These are phyloP conservation scores for Fomes fomentarius DNA, from an alignment of 1,284 basidiomycete species.

Conservation along the genomic window DNA sequence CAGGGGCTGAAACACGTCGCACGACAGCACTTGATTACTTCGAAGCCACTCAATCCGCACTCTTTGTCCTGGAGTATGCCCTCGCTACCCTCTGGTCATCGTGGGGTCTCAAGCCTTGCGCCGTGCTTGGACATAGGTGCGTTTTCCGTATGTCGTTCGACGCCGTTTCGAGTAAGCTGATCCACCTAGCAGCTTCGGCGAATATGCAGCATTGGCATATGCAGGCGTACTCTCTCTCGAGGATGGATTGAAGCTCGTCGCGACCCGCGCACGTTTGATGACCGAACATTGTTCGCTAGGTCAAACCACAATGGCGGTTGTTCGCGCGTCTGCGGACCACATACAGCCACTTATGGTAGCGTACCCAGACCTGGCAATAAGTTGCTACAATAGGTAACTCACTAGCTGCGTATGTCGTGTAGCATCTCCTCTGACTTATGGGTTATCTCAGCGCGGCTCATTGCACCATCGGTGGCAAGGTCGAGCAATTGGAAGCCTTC, in stretches of 20 bases:
- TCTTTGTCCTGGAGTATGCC: slow-evolving; percentile 64
- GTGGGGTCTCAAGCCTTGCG: slow-evolving; percentile 62
- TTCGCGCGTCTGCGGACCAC: slow-evolving; percentile 42
- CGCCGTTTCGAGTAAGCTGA: background rate
- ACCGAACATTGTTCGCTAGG: slow-evolving; percentile 45
- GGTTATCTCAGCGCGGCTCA: slow-evolving; percentile 54
- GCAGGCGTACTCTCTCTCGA: slow-evolving; percentile 58
- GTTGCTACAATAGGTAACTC: slow-evolving; percentile 63
- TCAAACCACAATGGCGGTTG: slow-evolving; percentile 62
- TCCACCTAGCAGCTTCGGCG: slow-evolving; percentile 56
- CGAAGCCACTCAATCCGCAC: slow-evolving; percentile 54
- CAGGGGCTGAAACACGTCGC: slow-evolving; percentile 23
- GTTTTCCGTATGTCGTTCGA: no score
- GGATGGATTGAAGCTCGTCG: slow-evolving; percentile 61
- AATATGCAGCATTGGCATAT: slow-evolving; percentile 67
- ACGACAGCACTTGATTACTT: no score
- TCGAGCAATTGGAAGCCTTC: slow-evolving; percentile 48
- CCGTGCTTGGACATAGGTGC: slow-evolving; percentile 70
- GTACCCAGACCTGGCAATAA: slow-evolving; percentile 6
- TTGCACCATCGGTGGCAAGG: slow-evolving; percentile 59
- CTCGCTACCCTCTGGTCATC: slow-evolving; percentile 62
- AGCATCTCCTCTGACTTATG: no score
- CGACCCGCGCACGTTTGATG: slow-evolving; percentile 59
- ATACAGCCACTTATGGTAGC: slow-evolving; percentile 39
- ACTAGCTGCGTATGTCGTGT: no score